A percentile compares a stretch with the other conserved stretches of the same genome.
These are phyloP conservation scores for Entophlyctis helioformis DNA, from an alignment of 192 early-diverging fungal species.

Conservation along the genomic window DNA sequence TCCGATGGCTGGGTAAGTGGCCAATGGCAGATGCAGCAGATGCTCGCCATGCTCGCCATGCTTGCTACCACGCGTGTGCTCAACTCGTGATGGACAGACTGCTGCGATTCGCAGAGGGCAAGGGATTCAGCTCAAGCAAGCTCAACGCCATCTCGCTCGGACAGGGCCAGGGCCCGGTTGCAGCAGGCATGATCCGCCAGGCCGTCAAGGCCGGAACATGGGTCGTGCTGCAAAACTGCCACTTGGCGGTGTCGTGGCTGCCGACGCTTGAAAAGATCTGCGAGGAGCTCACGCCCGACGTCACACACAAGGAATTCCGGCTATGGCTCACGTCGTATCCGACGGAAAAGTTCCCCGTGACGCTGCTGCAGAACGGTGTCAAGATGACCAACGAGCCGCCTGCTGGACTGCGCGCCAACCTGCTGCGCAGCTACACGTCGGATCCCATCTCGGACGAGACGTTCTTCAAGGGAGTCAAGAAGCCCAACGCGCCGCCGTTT, in stretches of 20 bases:
- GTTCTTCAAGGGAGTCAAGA: slow-evolving; percentile 41
- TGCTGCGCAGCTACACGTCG: slow-evolving; percentile 35
- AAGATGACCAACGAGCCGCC: slow-evolving; percentile 58
- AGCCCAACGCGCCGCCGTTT: slow-evolving; percentile 27
- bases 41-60: background rate
- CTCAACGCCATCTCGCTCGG: slow-evolving; percentile 39
- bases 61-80: background rate
- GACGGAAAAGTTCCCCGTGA: slow-evolving; percentile 48
- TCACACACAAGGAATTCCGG: slow-evolving; percentile 35
- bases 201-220: slow-evolving; percentile 37
- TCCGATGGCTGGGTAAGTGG: slow-evolving; percentile 40
- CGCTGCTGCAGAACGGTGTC: slow-evolving; percentile 45
- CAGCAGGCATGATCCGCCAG: slow-evolving; percentile 39
- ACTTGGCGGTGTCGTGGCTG: slow-evolving; percentile 46
- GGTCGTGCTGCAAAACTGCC: slow-evolving; percentile 55
- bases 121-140: slow-evolving; percentile 32
- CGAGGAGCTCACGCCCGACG: slow-evolving; percentile 45
- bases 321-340: slow-evolving; percentile 52
- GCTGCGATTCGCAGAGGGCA: slow-evolving; percentile 41
- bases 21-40: background rate
- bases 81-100: slow-evolving; percentile 14
- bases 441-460: slow-evolving; percentile 43
- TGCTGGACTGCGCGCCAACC: slow-evolving; percentile 40
- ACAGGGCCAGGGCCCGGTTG: slow-evolving; percentile 48
- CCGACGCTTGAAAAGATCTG: slow-evolving; percentile 50